These are phyloP conservation scores for Monascus purpureus DNA, from an alignment of 495 filamentous ascomycete species.

Conservation along the genomic window DNA sequence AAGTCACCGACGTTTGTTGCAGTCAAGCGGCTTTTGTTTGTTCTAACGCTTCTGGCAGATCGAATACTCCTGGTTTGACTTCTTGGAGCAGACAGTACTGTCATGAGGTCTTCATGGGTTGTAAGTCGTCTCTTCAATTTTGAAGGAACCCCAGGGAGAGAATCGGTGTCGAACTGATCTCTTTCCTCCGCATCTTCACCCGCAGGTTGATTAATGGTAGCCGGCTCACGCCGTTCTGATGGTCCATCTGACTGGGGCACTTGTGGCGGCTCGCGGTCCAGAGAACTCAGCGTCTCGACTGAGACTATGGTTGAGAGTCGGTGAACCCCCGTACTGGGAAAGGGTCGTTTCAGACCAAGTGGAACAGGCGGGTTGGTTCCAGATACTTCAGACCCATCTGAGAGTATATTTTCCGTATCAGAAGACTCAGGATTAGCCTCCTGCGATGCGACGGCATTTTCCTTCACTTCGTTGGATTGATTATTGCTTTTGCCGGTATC, in stretches of 20 bases:
- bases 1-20: constrained; percentile 59
- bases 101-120: constrained; percentile 87
- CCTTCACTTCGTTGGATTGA: constrained; percentile 6
- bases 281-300: constrained; percentile 41
- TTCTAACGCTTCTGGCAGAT: constrained; percentile 59
- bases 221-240: constrained; percentile 5
- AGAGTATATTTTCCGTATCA: constrained; percentile 16
- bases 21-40: constrained; percentile 48
- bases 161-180: constrained; percentile 31
- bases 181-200: constrained; percentile 22
- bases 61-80: constrained; percentile 51
- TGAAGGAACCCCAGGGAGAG: constrained; percentile 29
- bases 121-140: constrained; percentile 60
- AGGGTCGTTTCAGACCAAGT: constrained; percentile 32
- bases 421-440: constrained; percentile 10
- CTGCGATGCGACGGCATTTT: constrained; percentile 7
- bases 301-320: constrained; percentile 64
- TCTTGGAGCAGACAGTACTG: constrained; percentile 67
- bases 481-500: constrained; percentile 4
- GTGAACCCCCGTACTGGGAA: constrained; percentile 50
- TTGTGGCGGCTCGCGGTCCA: constrained; percentile 16
- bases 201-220: constrained; percentile 2
- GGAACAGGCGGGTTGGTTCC: constrained; percentile 24
- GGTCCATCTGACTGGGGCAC: constrained; percentile 2
- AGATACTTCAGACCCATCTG: constrained; percentile 27